phyloP scores from a whole-genome alignment of 441 rosid species.

The Croton setiger region DNA sequence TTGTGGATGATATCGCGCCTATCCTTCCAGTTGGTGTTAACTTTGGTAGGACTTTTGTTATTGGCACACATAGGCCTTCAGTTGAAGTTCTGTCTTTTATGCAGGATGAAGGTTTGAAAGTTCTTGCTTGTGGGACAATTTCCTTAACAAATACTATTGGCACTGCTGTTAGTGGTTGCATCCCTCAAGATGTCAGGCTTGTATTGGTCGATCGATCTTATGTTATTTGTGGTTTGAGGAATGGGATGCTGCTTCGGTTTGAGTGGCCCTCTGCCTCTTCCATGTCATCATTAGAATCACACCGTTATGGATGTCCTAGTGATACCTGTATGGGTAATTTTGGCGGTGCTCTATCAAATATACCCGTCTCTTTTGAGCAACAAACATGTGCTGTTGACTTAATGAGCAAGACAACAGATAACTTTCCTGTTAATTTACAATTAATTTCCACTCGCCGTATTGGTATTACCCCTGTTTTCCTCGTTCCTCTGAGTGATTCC shows the following conservation, averaged over 20 bases:
- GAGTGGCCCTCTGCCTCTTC: constrained; percentile 74
- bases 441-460: constrained; percentile 89
- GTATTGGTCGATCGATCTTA: constrained; percentile 79
- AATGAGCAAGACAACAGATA: constrained; percentile 30
- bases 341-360: constrained; percentile 25
- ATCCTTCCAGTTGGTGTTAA: constrained; percentile 63
- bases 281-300: constrained; percentile 36
- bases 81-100: constrained; percentile 80
- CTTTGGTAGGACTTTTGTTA: constrained; percentile 58
- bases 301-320: constrained; percentile 25
- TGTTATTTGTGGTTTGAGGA: constrained; percentile 91
- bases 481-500: constrained; percentile 80
- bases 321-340: constrained; percentile 35
- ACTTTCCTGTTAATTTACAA: constrained; percentile 56
- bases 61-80: constrained; percentile 98
- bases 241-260: constrained; percentile 98
- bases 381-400: constrained; percentile 32
- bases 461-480: constrained; percentile 95
- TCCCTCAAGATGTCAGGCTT: constrained; percentile 98
- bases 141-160: constrained; percentile 66
- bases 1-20: constrained; percentile 31
- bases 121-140: constrained; percentile 79
- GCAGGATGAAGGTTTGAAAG: constrained; percentile 60
- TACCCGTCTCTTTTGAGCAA: constrained; percentile 29
- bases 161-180: constrained; percentile 74